Evolutionary conservation across 1,139 yeast species (phyloP).

Genomic region (Scheffersomyces insectosa): DNA sequence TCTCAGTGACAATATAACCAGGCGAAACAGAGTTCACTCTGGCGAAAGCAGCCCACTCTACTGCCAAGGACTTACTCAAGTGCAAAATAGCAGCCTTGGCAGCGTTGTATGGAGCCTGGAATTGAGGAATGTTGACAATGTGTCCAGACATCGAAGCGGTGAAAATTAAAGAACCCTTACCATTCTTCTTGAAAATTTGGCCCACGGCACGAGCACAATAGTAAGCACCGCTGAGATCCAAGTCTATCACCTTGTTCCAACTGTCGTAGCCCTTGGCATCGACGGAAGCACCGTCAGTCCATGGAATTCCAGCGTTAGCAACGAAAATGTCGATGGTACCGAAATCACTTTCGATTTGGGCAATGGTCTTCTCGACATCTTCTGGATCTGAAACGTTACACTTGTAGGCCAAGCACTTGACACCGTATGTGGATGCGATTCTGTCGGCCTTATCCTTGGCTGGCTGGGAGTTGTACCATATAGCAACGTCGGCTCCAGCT

Average conservation of each 20-base stretch:
- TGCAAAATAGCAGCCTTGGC: conserved; percentile 86
- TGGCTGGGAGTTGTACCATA: conserved; percentile 75
- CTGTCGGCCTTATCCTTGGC: conserved; percentile 59
- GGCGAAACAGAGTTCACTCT: conserved; percentile 81
- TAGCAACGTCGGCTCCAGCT: conserved; percentile 88
- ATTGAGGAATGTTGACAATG: conserved; percentile 80
- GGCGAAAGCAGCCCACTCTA: conserved; percentile 81
- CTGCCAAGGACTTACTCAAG: conserved; percentile 73
- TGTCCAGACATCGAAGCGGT: conserved; percentile 87
- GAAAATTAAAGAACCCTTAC: conserved; percentile 69
- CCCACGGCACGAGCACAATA: conserved; percentile 60
- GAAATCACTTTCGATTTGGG: conserved; percentile 66
- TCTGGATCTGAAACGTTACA: conserved; percentile 64
- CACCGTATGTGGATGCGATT: conserved; percentile 62
- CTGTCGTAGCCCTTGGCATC: conserved; percentile 21
- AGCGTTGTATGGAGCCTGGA: conserved; percentile 83
- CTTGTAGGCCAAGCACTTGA: conserved; percentile 69
- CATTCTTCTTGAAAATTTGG: conserved; percentile 64
- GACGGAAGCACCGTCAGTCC: conserved; percentile 55
- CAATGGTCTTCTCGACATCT: conserved; percentile 57
- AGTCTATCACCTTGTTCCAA: conserved; percentile 20
- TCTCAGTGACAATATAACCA: conserved; percentile 73
- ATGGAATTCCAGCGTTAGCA: conserved; percentile 90
- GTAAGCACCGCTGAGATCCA: conserved; percentile 24
- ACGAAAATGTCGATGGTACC: conserved; percentile 79